These are phyloP conservation scores for Capsella rubella DNA, from an alignment of 441 rosid genomes.

Conservation along the genomic window DNA sequence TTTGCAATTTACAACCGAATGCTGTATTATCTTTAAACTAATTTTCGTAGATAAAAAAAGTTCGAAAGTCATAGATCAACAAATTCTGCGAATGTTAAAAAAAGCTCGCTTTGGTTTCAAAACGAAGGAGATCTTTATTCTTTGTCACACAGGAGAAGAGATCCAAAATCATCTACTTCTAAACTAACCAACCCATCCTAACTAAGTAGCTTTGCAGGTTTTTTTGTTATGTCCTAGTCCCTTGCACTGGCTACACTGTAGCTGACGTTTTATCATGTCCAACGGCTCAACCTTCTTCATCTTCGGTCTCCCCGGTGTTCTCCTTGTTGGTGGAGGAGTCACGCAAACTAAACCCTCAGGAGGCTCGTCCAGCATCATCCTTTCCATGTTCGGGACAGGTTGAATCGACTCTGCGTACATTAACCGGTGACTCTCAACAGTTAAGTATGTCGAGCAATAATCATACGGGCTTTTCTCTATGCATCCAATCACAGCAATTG, in stretches of 20 bases:
- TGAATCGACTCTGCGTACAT: constrained; percentile 70
- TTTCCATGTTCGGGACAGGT: constrained; percentile 72
- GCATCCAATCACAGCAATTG: constrained; percentile 61
- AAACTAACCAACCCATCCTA: constrained; percentile 34
- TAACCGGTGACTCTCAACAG: constrained; percentile 55
- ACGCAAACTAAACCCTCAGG: constrained; percentile 48
- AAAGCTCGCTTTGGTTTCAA: constrained; percentile 19
- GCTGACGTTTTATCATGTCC: constrained; percentile 68
- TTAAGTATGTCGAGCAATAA: constrained; percentile 66
- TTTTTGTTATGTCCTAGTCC: constrained; percentile 79
- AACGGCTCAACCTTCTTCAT: constrained; percentile 58
- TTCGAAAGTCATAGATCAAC: constrained; percentile 13
- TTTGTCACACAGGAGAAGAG: constrained; percentile 22
- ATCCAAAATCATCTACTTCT: constrained; percentile 38
- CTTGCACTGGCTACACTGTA: constrained; percentile 85
- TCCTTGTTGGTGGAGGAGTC: constrained; percentile 71
- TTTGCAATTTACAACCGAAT: not conserved
- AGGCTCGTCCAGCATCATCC: constrained; percentile 50
- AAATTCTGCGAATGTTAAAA: not conserved
- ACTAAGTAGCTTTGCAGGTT: constrained; percentile 64
- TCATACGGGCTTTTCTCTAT: constrained; percentile 63
- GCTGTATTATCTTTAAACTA: not conserved
- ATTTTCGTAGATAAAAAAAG: constrained; percentile 6
- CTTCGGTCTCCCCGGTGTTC: constrained; percentile 75
- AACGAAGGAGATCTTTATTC: constrained; percentile 24